These are phyloP conservation scores for Acanthamoeba rhysodes DNA, from an alignment of 208 protist species.

Conservation along the genomic window DNA sequence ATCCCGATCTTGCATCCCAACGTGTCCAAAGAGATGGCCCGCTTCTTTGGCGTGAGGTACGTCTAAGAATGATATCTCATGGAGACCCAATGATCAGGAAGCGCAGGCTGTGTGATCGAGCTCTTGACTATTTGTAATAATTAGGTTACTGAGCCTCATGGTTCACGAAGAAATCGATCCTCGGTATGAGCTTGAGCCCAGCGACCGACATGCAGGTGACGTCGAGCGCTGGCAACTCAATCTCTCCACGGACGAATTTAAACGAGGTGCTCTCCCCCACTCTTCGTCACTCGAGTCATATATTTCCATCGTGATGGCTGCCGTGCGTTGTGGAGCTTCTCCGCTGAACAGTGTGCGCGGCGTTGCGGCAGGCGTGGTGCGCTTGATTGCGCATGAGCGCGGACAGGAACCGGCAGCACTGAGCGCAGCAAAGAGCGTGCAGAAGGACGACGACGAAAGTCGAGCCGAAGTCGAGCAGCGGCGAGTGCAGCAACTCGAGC, in stretches of 20 bases:
- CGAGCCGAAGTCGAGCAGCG: background rate
- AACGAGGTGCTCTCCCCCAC: background rate
- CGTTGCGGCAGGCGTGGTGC: background rate
- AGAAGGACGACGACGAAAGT: background rate
- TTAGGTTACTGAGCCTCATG: conserved; percentile 48
- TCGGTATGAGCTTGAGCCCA: background rate
- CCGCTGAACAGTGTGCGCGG: background rate
- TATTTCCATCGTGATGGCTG: no score
- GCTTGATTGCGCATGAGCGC: conserved; percentile 23
- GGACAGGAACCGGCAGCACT: background rate
- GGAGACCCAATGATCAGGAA: no score
- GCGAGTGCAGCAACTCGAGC: conserved; percentile 1
- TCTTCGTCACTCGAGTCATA: no score
- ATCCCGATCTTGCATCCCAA: conserved; percentile 63
- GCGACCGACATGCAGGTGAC: conserved; percentile 14
- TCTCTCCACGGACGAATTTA: conserved; percentile 56
- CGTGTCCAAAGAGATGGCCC: conserved; percentile 48
- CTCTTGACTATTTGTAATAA: background rate
- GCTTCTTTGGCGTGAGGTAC: conserved; percentile 40
- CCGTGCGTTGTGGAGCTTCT: background rate
- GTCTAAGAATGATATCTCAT: no score
- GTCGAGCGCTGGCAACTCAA: conserved; percentile 51
- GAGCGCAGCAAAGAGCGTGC: background rate
- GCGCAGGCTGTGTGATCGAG: background rate
- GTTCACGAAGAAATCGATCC: conserved; percentile 46